Evolutionary conservation across 805 yeast genomes (phyloP).

Genomic region (Millerozyma acaciae): DNA sequence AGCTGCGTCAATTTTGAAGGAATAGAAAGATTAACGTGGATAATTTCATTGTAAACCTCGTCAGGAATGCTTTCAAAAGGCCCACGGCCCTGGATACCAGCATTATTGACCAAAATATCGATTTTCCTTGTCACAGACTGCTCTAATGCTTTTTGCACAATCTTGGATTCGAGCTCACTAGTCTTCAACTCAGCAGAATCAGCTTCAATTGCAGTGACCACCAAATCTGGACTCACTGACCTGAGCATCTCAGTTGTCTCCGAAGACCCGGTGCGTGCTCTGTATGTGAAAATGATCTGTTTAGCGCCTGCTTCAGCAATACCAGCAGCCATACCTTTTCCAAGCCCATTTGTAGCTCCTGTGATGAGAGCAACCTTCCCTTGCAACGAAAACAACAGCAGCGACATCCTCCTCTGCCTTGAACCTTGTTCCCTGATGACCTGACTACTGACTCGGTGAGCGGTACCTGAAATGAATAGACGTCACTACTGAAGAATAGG

Average conservation of each 20-base stretch:
- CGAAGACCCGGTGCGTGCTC: conserved; percentile 26
- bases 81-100: conserved; percentile 34
- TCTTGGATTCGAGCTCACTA: conserved; percentile 20
- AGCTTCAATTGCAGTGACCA: conserved; percentile 18
- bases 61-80: conserved; percentile 33
- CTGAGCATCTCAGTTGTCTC: conserved; percentile 21
- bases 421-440: no score
- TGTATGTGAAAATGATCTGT: conserved; percentile 31
- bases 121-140: conserved; percentile 26
- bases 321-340: conserved; percentile 48
- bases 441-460: no score
- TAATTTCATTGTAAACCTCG: conserved; percentile 33
- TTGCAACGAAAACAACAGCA: conserved; percentile 30
- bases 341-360: conserved; percentile 60
- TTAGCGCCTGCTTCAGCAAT: conserved; percentile 49
- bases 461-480: no score
- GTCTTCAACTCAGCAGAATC: conserved; percentile 21
- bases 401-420: no score
- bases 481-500: no score
- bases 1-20: conserved; percentile 35
- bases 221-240: conserved; percentile 16
- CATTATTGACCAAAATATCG: conserved; percentile 42
- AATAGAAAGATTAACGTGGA: conserved; percentile 38
- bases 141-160: conserved; percentile 26
- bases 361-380: conserved; percentile 45